Evolutionary conservation across 768 basidiomycete species (phyloP), one percentile per base, ranked within the genome.

Genomic region (Lyophyllum shimeji): DNA sequence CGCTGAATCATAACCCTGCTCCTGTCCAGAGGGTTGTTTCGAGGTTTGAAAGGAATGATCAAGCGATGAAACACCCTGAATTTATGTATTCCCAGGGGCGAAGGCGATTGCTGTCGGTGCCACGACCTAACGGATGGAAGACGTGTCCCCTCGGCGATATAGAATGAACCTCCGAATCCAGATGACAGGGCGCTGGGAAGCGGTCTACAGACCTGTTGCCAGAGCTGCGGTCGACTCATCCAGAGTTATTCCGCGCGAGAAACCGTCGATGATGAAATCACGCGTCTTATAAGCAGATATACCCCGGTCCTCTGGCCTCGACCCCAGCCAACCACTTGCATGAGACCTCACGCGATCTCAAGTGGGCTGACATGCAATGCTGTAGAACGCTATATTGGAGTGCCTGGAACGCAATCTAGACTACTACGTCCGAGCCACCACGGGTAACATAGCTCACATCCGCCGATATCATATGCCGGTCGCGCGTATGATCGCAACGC

Each of bases 181-280:
- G 42, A 24, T 52, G 53, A 53, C 48, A 59, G 40, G 48, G 39
- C 18, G n/a, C 33, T 52, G 40, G 44, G 31, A 49, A 54, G 56
- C 45, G 50, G 54, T 24, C 56, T 52, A 58, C 55, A 46, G 13
- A 59, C 39, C 52, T 59, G 63, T 55, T 64, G 57, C 61, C 57
- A 65, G 55, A 65, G 42, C 37, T 60, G 54, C 47, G 59, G 54
- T 37, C 60, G 60, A 57, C 54, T 60, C 62, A 63, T 63, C 49
- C 55, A 56, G 50, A 23, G 58, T 53, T 58, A 42, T 37, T 58
- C 54, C 53, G 53, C 29, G 29, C 20, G n/a, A 47, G 25, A 17
- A 34, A 47, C 37, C n/a, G 29, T 9, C 34, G 25, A 21, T 58
- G 56, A 57, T 56, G 47, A 27, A 46, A 43, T 40, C 46, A 53